Conservation (phyloP, 257 asterid species). For the Petunia axillaris region DNA sequence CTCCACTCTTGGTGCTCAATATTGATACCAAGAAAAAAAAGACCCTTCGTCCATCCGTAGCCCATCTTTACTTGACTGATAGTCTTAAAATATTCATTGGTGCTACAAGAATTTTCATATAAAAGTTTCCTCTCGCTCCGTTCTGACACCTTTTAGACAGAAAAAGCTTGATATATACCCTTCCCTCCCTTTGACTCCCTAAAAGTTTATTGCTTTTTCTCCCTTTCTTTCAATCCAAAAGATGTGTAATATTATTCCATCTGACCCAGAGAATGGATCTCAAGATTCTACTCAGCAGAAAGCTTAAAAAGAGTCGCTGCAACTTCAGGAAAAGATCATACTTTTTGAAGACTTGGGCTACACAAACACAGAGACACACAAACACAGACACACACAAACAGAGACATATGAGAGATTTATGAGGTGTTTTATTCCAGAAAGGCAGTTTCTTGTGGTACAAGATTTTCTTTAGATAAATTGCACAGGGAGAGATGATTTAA, state of each 20-base stretch:
- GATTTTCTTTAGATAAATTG: background rate
- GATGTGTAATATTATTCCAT: background rate
- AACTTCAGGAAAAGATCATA: background rate
- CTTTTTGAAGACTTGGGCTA: conserved; percentile 6
- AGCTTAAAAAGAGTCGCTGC: background rate
- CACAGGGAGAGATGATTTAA: background rate
- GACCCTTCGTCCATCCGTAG: background rate
- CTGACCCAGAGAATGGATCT: background rate
- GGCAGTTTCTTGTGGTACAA: background rate
- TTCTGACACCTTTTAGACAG: background rate
- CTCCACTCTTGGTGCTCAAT: too few relatives aligned
- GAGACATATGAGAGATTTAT: background rate
- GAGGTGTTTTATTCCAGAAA: conserved; percentile 1
- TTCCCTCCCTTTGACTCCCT: background rate
- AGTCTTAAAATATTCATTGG: background rate
- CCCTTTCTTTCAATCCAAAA: background rate
- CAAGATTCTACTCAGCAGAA: background rate
- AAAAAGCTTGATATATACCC: background rate
- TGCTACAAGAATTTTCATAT: background rate
- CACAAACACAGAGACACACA: background rate
- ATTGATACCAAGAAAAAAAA: background rate
- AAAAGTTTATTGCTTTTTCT: background rate
- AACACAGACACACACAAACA: background rate
- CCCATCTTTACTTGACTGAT: background rate
- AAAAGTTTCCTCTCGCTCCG: background rate